These are phyloP conservation scores for Pseudocercospora fijiensis DNA, from an alignment of 2,329 filamentous ascomycete species.

Conservation along the genomic window DNA sequence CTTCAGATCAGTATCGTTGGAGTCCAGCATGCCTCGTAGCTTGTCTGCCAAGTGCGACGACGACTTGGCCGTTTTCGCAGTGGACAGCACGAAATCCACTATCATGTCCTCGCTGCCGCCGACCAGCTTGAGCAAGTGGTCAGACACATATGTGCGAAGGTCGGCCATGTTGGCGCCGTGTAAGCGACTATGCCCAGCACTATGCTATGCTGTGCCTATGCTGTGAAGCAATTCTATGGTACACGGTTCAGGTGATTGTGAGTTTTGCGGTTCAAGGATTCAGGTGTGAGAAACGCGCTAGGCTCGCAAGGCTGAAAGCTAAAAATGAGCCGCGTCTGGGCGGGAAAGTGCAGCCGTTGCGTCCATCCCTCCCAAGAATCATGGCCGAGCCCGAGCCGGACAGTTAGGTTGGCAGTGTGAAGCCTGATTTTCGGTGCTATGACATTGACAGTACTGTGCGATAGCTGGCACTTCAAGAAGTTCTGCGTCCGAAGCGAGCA, in stretches of 20 bases:
- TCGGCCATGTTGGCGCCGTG: constrained; percentile 33
- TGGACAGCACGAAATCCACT: constrained; percentile 58
- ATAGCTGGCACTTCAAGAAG: not conserved
- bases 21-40: constrained; percentile 54
- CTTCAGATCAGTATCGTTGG: constrained; percentile 46
- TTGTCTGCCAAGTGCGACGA: constrained; percentile 51
- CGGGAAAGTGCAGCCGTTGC: not conserved
- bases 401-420: not conserved
- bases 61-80: constrained; percentile 53
- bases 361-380: not conserved
- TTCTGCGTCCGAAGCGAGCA: not conserved
- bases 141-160: constrained; percentile 44
- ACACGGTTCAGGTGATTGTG: not conserved
- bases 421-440: not conserved
- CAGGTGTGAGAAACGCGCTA: not conserved
- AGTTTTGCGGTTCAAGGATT: not conserved
- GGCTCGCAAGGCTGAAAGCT: not conserved
- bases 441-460: not conserved
- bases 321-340: not conserved
- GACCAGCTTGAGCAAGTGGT: constrained; percentile 54
- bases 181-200: not conserved
- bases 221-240: not conserved
- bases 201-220: not conserved
- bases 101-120: constrained; percentile 57
- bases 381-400: not conserved